A percentile compares a stretch with the other conserved stretches of the same genome.
These are phyloP conservation scores for Xanthoparmelia taractica DNA, from an alignment of 495 filamentous ascomycete genomes.

Conservation along the genomic window DNA sequence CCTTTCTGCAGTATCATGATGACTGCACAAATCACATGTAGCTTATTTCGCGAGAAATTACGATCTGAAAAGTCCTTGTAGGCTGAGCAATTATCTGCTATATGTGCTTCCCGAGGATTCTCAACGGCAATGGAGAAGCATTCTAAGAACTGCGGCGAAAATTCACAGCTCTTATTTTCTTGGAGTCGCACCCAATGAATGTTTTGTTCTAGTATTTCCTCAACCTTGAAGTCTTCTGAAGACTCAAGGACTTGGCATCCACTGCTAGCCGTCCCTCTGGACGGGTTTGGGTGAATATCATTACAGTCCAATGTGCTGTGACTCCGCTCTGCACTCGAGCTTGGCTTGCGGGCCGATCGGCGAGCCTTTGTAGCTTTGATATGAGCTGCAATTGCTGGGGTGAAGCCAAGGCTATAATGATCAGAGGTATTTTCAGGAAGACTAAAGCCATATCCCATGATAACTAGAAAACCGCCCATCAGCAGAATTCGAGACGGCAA, in stretches of 20 bases:
- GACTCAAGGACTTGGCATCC: constrained; percentile 3
- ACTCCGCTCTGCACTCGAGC: neutral
- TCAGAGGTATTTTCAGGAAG: constrained; percentile 50
- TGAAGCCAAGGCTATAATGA: constrained; percentile 42
- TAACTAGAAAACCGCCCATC: constrained; percentile 34
- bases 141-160: constrained; percentile 23
- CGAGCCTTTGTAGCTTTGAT: constrained; percentile 14
- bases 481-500: neutral
- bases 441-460: constrained; percentile 64
- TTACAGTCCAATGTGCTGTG: neutral
- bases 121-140: constrained; percentile 23
- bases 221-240: constrained; percentile 1
- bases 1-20: constrained; percentile 27
- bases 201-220: constrained; percentile 4
- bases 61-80: neutral
- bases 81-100: neutral
- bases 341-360: constrained; percentile 1
- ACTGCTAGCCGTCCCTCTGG: neutral
- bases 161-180: constrained; percentile 8
- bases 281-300: neutral
- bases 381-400: constrained; percentile 1
- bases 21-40: constrained; percentile 22
- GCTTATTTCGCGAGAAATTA: constrained; percentile 21
- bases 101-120: constrained; percentile 18
- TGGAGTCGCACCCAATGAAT: constrained; percentile 28